Evolutionary conservation across 2,329 filamentous ascomycete species (phyloP), one percentile per base, ranked within the genome.

Genomic region (Sporothrix euskadiensis): DNA sequence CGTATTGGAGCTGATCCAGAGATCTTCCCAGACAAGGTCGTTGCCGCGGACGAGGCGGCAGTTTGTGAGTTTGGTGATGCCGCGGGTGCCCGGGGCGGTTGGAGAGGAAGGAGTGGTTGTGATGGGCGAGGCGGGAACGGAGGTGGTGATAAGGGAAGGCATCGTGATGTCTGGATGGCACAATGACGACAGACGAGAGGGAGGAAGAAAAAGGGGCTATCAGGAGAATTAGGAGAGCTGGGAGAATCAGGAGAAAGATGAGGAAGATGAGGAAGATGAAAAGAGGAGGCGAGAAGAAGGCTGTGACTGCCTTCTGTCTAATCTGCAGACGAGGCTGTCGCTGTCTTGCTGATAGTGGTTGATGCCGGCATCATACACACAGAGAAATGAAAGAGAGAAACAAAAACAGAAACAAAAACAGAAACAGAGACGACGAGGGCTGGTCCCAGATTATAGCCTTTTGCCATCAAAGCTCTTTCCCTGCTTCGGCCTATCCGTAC

Each of bases 21-120:
- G 87, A 79, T 97, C 94, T 76, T 92, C 90, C 61, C 89, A 82
- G 61, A 97, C 87, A 35, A 97, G 85, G 26, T 85, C 79, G 76
- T 91, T 86, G 77, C 88, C 89, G 78, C 89, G 90, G 74, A 95
- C 85, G 35, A 97, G 84, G 69, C 91, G 90, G 80, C 94, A 97
- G 83, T 97, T 97, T 79, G 93, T 96, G 81, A 97, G 92, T 81
- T 95, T 96, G 79, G 92, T 94, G 80, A 97, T 91, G 78, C 86
- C 86, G 76, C 85, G 85, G 78, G 82, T 66, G 82, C 41, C 63
- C 35, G 81, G 69, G 76, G 77, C 57, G 75, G 76, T 80, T 80
- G 81, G 73, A n/a, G 85, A 83, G 73, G 84, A 85, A 57, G 86
- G 86, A 83, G 88, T 88, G 39, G 73, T 73, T 12, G 59, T 69